These are phyloP conservation scores for Ophiostoma montium DNA, from an alignment of 2,329 filamentous ascomycete species.

Conservation along the genomic window DNA sequence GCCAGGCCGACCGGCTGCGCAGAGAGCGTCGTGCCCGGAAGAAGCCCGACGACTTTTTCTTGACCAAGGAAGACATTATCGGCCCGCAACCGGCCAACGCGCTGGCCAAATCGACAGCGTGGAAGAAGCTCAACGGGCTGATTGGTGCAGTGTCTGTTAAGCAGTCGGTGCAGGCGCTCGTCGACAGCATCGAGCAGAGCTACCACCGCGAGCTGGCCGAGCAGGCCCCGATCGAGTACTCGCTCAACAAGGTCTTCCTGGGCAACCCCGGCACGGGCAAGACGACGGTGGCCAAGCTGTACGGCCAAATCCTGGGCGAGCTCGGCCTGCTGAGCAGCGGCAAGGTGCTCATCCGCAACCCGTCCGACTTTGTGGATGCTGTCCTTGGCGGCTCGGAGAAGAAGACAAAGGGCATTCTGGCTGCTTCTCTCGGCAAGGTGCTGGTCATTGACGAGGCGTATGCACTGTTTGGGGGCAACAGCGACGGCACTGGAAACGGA, in stretches of 20 bases:
- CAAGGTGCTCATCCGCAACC: conserved; percentile 60
- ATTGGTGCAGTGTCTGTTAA: conserved; percentile 51
- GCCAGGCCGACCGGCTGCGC: conserved; percentile 43
- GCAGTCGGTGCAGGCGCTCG: conserved; percentile 37
- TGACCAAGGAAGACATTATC: conserved; percentile 56
- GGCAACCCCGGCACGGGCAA: conserved; percentile 65
- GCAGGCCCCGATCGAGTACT: conserved; percentile 41
- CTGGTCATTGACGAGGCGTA: conserved; percentile 74
- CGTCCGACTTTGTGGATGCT: conserved; percentile 56
- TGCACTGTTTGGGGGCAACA: conserved; percentile 35
- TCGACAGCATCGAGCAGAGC: conserved; percentile 49
- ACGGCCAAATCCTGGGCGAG: conserved; percentile 53
- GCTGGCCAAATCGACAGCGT: conserved; percentile 37
- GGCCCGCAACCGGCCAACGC: conserved; percentile 49
- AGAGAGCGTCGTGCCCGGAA: conserved; percentile 27
- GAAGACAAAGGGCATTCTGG: conserved; percentile 58
- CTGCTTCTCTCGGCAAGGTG: conserved; percentile 54
- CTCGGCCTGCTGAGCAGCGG: conserved; percentile 53
- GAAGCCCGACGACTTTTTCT: conserved; percentile 39
- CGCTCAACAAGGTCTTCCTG: conserved; percentile 55
- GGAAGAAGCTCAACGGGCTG: conserved; percentile 41
- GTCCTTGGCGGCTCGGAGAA: conserved; percentile 52
- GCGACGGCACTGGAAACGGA: conserved; percentile 16
- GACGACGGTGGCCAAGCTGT: conserved; percentile 60
- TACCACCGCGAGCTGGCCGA: conserved; percentile 52